Conservation (phyloP, 129 eudicot genomes). For the Flaveria trinervia region DNA sequence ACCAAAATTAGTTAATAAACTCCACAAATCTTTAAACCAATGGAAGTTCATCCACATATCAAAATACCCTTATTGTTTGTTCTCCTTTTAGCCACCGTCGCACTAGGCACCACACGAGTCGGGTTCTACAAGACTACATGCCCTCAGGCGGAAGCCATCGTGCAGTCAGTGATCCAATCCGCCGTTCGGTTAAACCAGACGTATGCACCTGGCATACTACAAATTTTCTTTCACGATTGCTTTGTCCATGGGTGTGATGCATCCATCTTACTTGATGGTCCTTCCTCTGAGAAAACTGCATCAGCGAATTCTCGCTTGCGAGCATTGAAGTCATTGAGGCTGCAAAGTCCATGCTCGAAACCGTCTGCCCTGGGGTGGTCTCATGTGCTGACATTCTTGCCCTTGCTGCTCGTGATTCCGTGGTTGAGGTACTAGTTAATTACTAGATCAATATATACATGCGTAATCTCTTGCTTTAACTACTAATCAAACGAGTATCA, state of each 20-base stretch:
- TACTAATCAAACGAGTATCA: no score
- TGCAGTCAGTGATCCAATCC: constrained; percentile 37
- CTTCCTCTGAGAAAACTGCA: constrained; percentile 56
- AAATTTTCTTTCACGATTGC: constrained; percentile 55
- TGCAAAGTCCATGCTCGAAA: constrained; percentile 65
- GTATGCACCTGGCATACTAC: constrained; percentile 42
- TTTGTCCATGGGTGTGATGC: constrained; percentile 84
- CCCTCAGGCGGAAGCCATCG: constrained; percentile 42
- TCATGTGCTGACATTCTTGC: constrained; percentile 95
- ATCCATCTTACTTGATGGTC: constrained; percentile 69
- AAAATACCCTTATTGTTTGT: constrained; percentile 15
- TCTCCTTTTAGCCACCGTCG: constrained; percentile 28
- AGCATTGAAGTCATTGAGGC: constrained; percentile 73
- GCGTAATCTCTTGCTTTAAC: no score
- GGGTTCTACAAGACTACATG: constrained; percentile 46
- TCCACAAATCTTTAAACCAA: not conserved
- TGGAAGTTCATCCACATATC: not conserved
- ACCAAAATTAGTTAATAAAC: no score
- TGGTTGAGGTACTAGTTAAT: constrained; percentile 43
- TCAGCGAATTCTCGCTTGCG: constrained; percentile 61
- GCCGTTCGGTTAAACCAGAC: constrained; percentile 33
- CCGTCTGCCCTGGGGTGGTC: constrained; percentile 62
- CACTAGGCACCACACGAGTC: constrained; percentile 33
- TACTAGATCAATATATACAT: not conserved
- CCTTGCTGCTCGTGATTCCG: constrained; percentile 79